Evolutionary conservation across 495 filamentous ascomycete genomes (phyloP), one percentile per base, ranked within the genome.

Genomic region (Trichoderma orchidacearum): DNA sequence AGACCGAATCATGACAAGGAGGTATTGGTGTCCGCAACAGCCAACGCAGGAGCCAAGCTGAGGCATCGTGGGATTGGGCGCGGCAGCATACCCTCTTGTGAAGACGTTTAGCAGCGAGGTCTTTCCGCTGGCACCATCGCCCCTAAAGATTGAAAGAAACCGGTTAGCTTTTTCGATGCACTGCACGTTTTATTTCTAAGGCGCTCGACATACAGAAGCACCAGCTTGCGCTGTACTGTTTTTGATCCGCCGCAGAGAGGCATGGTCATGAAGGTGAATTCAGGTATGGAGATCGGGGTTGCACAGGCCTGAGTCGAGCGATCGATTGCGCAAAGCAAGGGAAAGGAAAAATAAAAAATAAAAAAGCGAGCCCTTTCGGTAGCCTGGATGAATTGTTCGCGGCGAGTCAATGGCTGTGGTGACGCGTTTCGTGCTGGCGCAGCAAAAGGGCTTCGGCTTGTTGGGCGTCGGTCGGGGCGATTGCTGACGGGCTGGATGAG

Each of bases 81-180:
- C n/a, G n/a, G n/a, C n/a, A n/a, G 36, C 53, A 13, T 11, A 55
- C 87, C 93, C 93, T 86, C 93, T 85, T 55, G 93, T 98, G 72
- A 98, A 98, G 61, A 98, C 93, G 70, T 98, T 98, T 70, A 98
- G 71, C 59, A 96, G 75, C 48, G 91, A 96, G 54, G 93, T 98
- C 77, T 98, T 98, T 65, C 93, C 93, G 69, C 89, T 96, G 60
- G 93, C 93, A 77, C 93, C 93, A 71, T 98, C 93, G 62, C 93
- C 93, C 68, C 89, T 94, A 63, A 63, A 68, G 58, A 27, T 25
- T 11, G 2, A 35, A 36, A 66, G 75, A 64, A 73, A 68, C 61
- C 55, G 31, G 29, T 51, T 50, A 25, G 30, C 18, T 25, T 36
- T 13, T 17, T 32, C 35, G 30, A 51, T 32, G 31, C 15, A 27